These are phyloP conservation scores for Pseudozyma sp. DNA, from an alignment of 1,284 basidiomycete genomes.

Conservation along the genomic window DNA sequence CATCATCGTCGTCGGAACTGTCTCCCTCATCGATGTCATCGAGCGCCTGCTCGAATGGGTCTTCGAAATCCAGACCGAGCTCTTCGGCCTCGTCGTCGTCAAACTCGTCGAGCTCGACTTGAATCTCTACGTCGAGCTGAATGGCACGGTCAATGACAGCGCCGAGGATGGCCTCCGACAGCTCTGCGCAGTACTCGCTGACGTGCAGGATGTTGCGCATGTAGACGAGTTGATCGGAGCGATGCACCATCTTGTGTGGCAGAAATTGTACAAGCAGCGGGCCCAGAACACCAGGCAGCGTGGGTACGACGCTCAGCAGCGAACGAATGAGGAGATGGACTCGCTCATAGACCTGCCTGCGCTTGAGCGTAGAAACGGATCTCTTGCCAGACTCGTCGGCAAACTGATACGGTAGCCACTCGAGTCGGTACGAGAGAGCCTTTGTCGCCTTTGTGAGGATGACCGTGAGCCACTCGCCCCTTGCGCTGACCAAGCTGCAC, in stretches of 20 bases:
- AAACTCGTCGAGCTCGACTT: conserved; percentile 91
- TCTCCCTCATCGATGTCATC: conserved; percentile 73
- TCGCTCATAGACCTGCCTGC: conserved; percentile 85
- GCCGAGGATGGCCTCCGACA: conserved; percentile 84
- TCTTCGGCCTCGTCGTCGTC: conserved; percentile 72
- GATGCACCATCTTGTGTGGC: conserved; percentile 90
- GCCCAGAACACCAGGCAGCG: conserved; percentile 73
- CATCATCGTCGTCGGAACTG: conserved; percentile 71
- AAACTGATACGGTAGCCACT: conserved; percentile 49
- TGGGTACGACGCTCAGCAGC: conserved; percentile 82
- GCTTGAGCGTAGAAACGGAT: conserved; percentile 61
- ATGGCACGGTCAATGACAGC: conserved; percentile 90
- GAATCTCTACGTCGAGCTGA: conserved; percentile 97
- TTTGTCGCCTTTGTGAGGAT: conserved; percentile 84
- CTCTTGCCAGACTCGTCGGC: conserved; percentile 35
- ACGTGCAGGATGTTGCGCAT: conserved; percentile 88
- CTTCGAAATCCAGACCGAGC: conserved; percentile 72
- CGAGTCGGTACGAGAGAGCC: conserved; percentile 73
- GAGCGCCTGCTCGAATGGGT: conserved; percentile 84
- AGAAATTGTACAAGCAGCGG: conserved; percentile 86
- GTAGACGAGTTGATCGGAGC: conserved; percentile 85
- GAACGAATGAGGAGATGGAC: conserved; percentile 86
- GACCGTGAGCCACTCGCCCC: conserved; percentile 88
- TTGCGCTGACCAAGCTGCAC: conserved; percentile 90
- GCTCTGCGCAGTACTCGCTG: conserved; percentile 88